Percentiles rank a stretch among this genome's conserved stretches.
Conservation (phyloP, 257 asterid genomes). For the Salvia hispanica region DNA sequence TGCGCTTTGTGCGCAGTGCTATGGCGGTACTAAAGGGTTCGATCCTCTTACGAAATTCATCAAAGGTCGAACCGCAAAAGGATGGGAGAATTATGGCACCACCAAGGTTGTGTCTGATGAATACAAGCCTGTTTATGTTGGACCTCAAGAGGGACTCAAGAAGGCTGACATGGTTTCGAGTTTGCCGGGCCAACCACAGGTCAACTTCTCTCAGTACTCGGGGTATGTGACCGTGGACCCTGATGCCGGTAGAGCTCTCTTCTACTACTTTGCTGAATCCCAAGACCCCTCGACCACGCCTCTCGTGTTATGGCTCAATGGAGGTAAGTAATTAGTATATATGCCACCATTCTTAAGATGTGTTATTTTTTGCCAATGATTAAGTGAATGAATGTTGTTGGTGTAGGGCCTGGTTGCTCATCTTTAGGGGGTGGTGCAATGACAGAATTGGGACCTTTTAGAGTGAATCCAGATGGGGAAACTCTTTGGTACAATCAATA, state of each 20-base stretch:
- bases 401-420: constrained; percentile 68
- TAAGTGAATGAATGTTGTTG: neutral
- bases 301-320: constrained; percentile 49
- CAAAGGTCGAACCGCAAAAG: neutral
- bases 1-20: constrained; percentile 31
- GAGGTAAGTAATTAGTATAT: constrained; percentile 28
- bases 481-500: constrained; percentile 46
- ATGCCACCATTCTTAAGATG: neutral
- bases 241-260: constrained; percentile 40
- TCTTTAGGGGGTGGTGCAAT: constrained; percentile 61
- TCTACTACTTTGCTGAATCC: constrained; percentile 44
- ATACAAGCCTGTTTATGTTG: constrained; percentile 27
- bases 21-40: constrained; percentile 9
- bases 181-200: constrained; percentile 45
- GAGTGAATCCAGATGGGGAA: constrained; percentile 50
- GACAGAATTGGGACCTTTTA: constrained; percentile 61
- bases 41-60: constrained; percentile 30
- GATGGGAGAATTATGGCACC: neutral
- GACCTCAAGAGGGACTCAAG: constrained; percentile 32
- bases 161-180: constrained; percentile 30
- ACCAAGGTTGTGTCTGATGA: neutral
- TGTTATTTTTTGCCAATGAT: neutral
- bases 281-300: constrained; percentile 40
- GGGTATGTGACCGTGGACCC: constrained; percentile 48
- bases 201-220: constrained; percentile 40